A percentile compares a stretch with the other conserved stretches of the same genome.
These are phyloP conservation scores for Candida pini DNA, from an alignment of 805 yeast species.

Conservation along the genomic window DNA sequence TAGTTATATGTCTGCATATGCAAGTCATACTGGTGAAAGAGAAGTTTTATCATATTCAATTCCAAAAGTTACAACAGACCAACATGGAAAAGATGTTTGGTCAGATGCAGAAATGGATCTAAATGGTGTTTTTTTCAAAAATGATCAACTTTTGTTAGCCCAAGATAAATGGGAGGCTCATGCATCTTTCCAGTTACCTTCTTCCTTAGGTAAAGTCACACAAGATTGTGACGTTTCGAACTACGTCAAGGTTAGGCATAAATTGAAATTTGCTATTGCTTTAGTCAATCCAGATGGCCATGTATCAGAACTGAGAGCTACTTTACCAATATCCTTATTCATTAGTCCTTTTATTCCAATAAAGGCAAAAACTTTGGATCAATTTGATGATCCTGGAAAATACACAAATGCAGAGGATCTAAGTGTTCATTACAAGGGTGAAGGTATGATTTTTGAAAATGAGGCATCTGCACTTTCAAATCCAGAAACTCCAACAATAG, in stretches of 20 bases:
- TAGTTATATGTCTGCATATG: constrained; percentile 47
- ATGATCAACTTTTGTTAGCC: constrained; percentile 23
- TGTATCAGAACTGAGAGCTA: constrained; percentile 84
- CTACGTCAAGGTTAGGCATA: constrained; percentile 80
- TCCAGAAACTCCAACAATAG: constrained; percentile 5
- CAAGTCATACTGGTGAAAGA: constrained; percentile 61
- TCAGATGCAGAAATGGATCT: constrained; percentile 26
- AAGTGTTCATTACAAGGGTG: constrained; percentile 22
- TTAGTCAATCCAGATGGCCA: constrained; percentile 88
- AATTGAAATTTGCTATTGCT: constrained; percentile 73
- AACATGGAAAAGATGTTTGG: constrained; percentile 39
- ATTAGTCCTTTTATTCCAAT: constrained; percentile 73
- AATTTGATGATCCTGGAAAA: constrained; percentile 20
- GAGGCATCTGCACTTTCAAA: constrained; percentile 11
- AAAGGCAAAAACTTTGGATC: constrained; percentile 36
- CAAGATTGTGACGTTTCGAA: constrained; percentile 78
- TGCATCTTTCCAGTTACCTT: constrained; percentile 58
- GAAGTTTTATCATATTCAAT: constrained; percentile 44
- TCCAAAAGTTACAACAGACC: constrained; percentile 32
- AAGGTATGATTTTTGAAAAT: constrained; percentile 22
- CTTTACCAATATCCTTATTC: constrained; percentile 61
- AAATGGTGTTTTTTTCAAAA: constrained; percentile 35
- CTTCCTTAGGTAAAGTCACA: constrained; percentile 66
- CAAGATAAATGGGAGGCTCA: constrained; percentile 74
- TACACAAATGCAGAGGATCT: constrained; percentile 22